Evolutionary conservation across 2,329 filamentous ascomycete species (phyloP), one percentile per base, ranked within the genome.

Genomic region (Pestalotiopsis sp.): DNA sequence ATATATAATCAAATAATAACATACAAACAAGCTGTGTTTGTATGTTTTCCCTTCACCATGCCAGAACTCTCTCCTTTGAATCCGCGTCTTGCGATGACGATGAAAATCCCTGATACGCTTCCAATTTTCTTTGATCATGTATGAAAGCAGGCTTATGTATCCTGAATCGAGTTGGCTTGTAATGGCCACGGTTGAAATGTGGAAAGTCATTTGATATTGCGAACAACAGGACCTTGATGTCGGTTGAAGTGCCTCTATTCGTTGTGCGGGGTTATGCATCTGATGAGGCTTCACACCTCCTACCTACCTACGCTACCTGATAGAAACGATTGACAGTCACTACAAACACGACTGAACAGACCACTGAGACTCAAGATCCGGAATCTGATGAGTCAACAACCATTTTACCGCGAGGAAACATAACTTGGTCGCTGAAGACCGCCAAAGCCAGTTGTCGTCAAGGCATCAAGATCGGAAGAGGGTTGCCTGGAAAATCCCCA

Each of bases 401-500:
- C 7, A 52, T n/a, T 9, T 45, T 23, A 7, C 1, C 17, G 45
- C 5, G 5, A 52, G 6, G n/a, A 17, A 52, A n/a, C 20, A 2
- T 9, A 52, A 52, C 17, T n/a, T 52, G 57, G 27, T 27, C 23
- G 5, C 17, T 36, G 57, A 40, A 36, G 31, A 20, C 14, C 38
- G 31, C 38, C 17, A 17, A 4, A 40, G 31, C 25, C 14, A 17
- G 27, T 23, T 6, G 13, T 59, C 11, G 20, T 17, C 57, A 23
- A 17, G 14, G 12, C 58, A n/a, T n/a, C 31, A 36, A 36, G 31
- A 36, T 36, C 7, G 4, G 20, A 62, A 65, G 49, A 65, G 36
- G 20, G 62, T 23, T 65, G 62, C 62, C 62, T 65, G 62, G 31
- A 65, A 25, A 40, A 62, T 62, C 59, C 31, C 59, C 25, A 31